phyloP scores from a whole-genome alignment of 495 filamentous ascomycete species.

The Trichoderma asperelloides region DNA sequence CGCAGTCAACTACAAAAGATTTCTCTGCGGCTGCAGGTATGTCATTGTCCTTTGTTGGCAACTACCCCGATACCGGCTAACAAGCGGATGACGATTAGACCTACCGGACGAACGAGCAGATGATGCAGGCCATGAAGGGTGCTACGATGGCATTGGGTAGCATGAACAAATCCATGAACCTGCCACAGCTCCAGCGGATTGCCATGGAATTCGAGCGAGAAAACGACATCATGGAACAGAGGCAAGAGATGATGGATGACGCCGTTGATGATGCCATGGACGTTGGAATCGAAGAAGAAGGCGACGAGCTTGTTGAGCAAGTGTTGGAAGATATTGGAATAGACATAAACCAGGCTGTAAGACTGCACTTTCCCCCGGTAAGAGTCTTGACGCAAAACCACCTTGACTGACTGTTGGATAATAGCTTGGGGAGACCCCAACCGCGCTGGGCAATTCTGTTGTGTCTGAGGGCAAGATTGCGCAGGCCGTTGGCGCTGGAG shows the following conservation, averaged over 20 bases:
- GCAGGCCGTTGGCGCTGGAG: constrained; percentile 62
- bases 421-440: constrained; percentile 73
- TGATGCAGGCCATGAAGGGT: constrained; percentile 99
- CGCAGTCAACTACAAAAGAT: constrained; percentile 93
- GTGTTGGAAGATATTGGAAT: constrained; percentile 95
- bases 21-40: constrained; percentile 84
- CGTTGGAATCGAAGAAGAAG: constrained; percentile 79
- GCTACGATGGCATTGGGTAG: constrained; percentile 83
- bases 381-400: background rate
- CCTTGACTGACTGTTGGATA: constrained; percentile 16
- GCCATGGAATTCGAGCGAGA: constrained; percentile 99
- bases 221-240: constrained; percentile 98
- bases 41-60: background rate
- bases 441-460: constrained; percentile 52
- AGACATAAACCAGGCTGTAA: constrained; percentile 76
- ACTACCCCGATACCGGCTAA: constrained; percentile 11
- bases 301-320: constrained; percentile 93
- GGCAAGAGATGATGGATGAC: constrained; percentile 99
- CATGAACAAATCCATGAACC: constrained; percentile 97
- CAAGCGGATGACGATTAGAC: constrained; percentile 46
- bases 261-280: constrained; percentile 98
- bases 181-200: constrained; percentile 88
- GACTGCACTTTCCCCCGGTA: constrained; percentile 23
- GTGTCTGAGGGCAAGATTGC: constrained; percentile 58
- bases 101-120: constrained; percentile 94